phyloP scores from a whole-genome alignment of 2,329 filamentous ascomycete species.

The Hawksworthiomyces lignivorus region DNA sequence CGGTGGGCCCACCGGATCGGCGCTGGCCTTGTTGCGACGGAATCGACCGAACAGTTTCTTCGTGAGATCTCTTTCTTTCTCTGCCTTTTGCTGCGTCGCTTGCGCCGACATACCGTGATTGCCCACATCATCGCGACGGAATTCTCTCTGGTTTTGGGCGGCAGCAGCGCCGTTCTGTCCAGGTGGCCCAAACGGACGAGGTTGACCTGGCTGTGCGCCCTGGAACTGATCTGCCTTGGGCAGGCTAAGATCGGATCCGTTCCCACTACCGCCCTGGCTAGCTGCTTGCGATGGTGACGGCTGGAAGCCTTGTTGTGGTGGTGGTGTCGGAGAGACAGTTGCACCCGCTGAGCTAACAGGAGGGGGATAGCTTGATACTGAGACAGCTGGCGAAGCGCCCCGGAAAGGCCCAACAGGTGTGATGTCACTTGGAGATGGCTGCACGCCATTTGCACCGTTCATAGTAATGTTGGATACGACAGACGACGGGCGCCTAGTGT shows the following conservation, averaged over 20 bases:
- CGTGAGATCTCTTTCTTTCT: constrained; percentile 18
- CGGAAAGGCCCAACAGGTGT: background rate
- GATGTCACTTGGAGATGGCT: background rate
- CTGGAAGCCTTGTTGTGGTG: background rate
- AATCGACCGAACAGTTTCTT: constrained; percentile 16
- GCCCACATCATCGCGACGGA: too few species aligned
- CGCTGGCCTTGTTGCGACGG: constrained; percentile 4
- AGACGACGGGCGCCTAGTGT: constrained; percentile 5
- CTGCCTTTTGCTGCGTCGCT: background rate
- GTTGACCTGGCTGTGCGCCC: too few species aligned
- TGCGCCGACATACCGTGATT: too few species aligned
- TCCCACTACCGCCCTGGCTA: too few species aligned
- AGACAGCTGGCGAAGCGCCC: constrained; percentile 4
- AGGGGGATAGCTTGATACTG: constrained; percentile 1
- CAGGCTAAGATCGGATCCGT: too few species aligned
- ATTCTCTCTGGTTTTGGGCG: too few species aligned
- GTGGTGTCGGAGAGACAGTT: constrained; percentile 4
- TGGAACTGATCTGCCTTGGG: too few species aligned
- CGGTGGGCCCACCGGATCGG: constrained; percentile 16
- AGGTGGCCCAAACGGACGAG: too few species aligned
- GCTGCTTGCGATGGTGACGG: background rate
- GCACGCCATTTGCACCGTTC: background rate
- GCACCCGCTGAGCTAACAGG: constrained; percentile 4
- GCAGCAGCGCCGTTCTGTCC: too few species aligned
- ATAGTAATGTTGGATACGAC: constrained; percentile 5